Base-by-base conservation (phyloP, 106 monocot species). In the Acorus calamus region DNA sequence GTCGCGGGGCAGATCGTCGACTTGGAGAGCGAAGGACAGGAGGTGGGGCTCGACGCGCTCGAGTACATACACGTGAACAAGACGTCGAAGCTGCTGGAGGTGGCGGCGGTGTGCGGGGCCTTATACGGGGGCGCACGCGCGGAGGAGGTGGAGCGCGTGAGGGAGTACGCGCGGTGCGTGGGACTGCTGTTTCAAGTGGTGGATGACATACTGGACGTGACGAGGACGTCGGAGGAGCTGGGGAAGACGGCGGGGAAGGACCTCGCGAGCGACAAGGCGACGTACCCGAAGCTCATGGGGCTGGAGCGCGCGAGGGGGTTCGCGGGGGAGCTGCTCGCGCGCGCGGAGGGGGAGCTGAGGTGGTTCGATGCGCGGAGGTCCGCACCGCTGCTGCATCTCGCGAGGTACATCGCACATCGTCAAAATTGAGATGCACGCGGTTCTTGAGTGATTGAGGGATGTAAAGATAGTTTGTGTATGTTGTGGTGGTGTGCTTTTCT, bases 1-100 rank as follows among this genome's bases (percentile, higher is more conserved):
- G 59, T 59, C 43, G 59, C 59, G 2, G 59, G 59, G 28, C 59
- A 59, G 59, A 59, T 59, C 59, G 59, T 59, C 4, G 56, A 56
- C 56, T 13, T 56, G 2, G 13, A n/a, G 13, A 56, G 56, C 13
- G 56, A 56, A 14, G 56, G 56, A 5, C 56, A 4, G 56, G 56
- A 7, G 3, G 56, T 56, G 56, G 56, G 14, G 13, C 56, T 56
- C 56, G 3, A 11, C 13, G 56, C 2, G 13, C 13, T 56, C 13
- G 56, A 56, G 11, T 56, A 56, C 56, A 56, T 56, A n/a, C 56
- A 56, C 56, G 14, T 56, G 5, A n/a, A 56, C 56, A 56, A 56
- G 56, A 56, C 56, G n/a, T n/a, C 56, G n/a, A 11, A 14, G 11
- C 11, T 56, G 56, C n/a, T 56, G 56, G 56, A 56, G 56, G 56